Percentiles rank a stretch among this genome's conserved stretches.
Evolutionary conservation across 2,329 filamentous ascomycete species (phyloP).

Genomic region (Orbilia quercus): DNA sequence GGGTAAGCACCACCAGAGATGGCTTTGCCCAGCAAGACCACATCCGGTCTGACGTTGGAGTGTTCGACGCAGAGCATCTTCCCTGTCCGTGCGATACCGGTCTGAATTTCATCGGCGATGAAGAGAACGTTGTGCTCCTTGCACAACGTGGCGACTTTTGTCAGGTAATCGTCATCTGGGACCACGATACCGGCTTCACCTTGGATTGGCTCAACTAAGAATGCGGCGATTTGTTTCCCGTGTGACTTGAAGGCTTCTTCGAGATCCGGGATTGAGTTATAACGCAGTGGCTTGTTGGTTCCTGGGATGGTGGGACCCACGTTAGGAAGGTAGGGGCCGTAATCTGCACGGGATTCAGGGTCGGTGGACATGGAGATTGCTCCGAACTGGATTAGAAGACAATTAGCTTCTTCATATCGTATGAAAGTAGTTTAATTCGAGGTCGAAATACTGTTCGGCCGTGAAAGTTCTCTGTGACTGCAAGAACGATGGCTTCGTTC

Average conservation of each 20-base stretch:
- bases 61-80: conserved; percentile 94
- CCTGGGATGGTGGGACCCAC: conserved; percentile 81
- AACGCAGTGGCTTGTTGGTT: conserved; percentile 81
- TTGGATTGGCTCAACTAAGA: conserved; percentile 96
- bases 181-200: conserved; percentile 97
- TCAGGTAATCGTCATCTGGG: conserved; percentile 87
- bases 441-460: conserved; percentile 77
- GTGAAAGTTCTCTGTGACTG: conserved; percentile 92
- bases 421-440: conserved; percentile 53
- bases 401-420: not conserved
- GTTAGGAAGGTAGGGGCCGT: conserved; percentile 92
- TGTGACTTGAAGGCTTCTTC: conserved; percentile 82
- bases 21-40: conserved; percentile 94
- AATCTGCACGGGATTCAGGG: conserved; percentile 94
- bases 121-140: conserved; percentile 94
- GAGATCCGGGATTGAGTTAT: conserved; percentile 84
- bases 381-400: conserved; percentile 73
- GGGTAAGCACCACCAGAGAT: conserved; percentile 99
- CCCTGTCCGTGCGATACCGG: conserved; percentile 87
- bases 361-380: conserved; percentile 96
- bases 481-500: conserved; percentile 85
- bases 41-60: conserved; percentile 92
- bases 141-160: conserved; percentile 82
- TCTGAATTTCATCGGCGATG: conserved; percentile 99
- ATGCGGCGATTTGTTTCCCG: conserved; percentile 86